Evolutionary conservation across 2,329 filamentous ascomycete genomes (phyloP).

Genomic region (Hypocreales sp.): DNA sequence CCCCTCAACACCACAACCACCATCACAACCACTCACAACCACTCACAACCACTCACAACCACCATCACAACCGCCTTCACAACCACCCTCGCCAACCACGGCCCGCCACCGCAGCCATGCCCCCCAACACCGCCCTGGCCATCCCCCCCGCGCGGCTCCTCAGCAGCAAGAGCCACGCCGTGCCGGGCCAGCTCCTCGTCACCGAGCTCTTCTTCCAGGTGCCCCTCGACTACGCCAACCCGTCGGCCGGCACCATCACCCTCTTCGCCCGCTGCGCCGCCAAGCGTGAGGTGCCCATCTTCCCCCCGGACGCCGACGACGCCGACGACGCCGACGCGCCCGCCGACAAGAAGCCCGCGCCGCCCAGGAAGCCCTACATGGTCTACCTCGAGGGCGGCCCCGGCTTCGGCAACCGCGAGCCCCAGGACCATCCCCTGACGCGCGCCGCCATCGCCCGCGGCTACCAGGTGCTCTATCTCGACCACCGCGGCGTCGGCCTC

Average conservation of each 20-base stretch:
- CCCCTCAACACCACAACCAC: no score
- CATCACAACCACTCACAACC: no score
- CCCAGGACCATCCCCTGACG: conserved; percentile 60
- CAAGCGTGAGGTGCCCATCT: conserved; percentile 48
- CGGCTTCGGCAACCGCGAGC: conserved; percentile 59
- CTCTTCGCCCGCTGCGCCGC: conserved; percentile 65
- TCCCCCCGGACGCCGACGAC: conserved; percentile 19
- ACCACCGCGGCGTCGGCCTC: conserved; percentile 79
- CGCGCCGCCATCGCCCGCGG: conserved; percentile 58
- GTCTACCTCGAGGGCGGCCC: conserved; percentile 80
- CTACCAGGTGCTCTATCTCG: conserved; percentile 76
- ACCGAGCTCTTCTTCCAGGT: conserved; percentile 81
- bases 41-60: no score
- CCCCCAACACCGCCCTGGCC: conserved; percentile 5
- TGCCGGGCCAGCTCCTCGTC: conserved; percentile 53
- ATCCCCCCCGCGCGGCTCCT: conserved; percentile 22
- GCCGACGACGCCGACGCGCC: conserved; percentile 8
- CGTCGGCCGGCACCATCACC: conserved; percentile 43
- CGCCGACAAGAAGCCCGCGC: conserved; percentile 6
- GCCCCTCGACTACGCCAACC: conserved; percentile 60
- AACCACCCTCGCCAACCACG: no score
- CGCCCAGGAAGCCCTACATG: conserved; percentile 39
- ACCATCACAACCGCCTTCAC: no score
- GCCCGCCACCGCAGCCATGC: no score
- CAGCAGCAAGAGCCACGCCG: conserved; percentile 24